Conservation (phyloP, 1,284 basidiomycete genomes). For the Cryptococcus sp. region DNA sequence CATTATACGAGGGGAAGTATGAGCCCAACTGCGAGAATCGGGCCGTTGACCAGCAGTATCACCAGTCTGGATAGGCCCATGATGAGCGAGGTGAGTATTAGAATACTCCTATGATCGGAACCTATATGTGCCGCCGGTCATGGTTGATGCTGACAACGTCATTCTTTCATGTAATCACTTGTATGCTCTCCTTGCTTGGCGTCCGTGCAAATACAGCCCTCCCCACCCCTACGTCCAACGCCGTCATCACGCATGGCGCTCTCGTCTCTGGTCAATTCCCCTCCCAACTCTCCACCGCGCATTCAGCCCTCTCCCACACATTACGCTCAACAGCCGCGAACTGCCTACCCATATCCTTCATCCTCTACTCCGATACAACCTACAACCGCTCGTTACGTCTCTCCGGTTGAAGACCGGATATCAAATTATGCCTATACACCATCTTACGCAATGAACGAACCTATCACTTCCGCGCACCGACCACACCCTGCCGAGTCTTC, state of each 20-base stretch:
- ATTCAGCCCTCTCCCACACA: constrained; percentile 2
- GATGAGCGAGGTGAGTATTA: not conserved
- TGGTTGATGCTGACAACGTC: too few relatives aligned
- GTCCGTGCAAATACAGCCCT: not conserved
- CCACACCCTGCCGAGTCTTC: not conserved
- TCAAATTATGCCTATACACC: not conserved
- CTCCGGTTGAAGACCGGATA: not conserved
- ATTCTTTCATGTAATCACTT: not conserved
- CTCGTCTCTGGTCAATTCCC: constrained; percentile 43
- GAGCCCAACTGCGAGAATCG: not conserved
- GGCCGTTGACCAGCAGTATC: not conserved
- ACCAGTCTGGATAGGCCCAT: not conserved
- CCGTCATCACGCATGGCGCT: constrained; percentile 41
- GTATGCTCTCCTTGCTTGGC: too few relatives aligned
- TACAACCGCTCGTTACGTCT: not conserved
- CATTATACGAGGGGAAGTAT: not conserved
- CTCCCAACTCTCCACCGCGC: constrained; percentile 21
- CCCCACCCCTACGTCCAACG: constrained; percentile 24
- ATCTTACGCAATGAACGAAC: not conserved
- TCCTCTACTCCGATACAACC: constrained; percentile 5
- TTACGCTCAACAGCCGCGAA: not conserved
- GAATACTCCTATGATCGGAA: not conserved
- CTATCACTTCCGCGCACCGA: not conserved
- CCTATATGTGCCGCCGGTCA: not conserved
- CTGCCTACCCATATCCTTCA: not conserved